Evolutionary conservation across 192 early-diverging fungal genomes (phyloP), one percentile per base, ranked within the genome.

Genomic region (Paraglomus brasilianum): DNA sequence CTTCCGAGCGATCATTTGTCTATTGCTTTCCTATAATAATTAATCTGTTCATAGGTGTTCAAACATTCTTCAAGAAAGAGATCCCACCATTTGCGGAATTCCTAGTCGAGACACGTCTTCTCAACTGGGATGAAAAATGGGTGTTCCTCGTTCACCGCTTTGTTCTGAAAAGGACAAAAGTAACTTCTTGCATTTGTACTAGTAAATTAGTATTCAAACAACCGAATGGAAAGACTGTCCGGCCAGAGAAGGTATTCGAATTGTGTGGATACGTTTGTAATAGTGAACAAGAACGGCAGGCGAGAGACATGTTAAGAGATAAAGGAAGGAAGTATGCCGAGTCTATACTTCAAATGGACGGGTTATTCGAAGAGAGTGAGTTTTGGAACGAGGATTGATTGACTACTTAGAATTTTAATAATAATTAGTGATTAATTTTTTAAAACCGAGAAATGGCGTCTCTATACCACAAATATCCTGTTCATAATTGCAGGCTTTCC

Each of bases 81-180:
- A 82, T 85, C 0, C 75, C 77, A 2, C 70, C 77, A 13, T 75
- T 85, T 22, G 70, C 65, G 51, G 72, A 77, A 44, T 85, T 81
- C 22, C 81, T 75, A 0, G 72, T 85, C 45, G 73, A 82, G 19
- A 76, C 64, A 17, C 77, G 83, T 13, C 60, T 85, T 53, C 79
- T 75, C 53, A 75, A 79, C 11, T 85, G 83, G 83, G 75, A 76
- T 39, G 74, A 81, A 21, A 85, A 85, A 65, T 85, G 83, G 83
- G 52, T 84, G 19, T 80, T 77, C 49, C 49, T 82, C 22, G 66
- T 81, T 38, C 77, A 77, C 17, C 69, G 81, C 13, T 79, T 75
- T 19, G 58, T 42, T 42, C 17, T 64, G 19, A 14, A 36, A 24
- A n/a, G n/a, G 8, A 47, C 11, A 21, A 64, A 21, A 48, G 36